Base-by-base conservation (phyloP, 73 alveolate species). In the Blepharisma stoltei region DNA sequence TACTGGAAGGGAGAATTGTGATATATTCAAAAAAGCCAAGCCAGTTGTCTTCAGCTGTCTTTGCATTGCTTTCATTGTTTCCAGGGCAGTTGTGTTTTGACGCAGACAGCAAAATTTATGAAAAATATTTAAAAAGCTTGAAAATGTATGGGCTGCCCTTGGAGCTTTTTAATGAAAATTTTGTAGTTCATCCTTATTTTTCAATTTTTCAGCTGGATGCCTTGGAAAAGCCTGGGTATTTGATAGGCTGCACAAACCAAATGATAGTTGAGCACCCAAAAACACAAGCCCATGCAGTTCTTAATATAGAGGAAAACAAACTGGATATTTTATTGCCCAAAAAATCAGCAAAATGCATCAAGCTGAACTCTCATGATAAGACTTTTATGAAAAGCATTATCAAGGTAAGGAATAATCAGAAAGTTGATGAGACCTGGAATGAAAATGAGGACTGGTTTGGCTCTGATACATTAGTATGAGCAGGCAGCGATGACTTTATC, bases 201-300 rank as follows among this genome's bases (percentile, higher is more conserved):
- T 60, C 73, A 9, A 60, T 60, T 20, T 60, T 60, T 60, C 73
- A 60, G 23, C 46, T 60, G 37, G 38, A n/a, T 14, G 73, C 14
- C 0, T 9, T 60, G 2, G 73, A 60, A 60, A 60, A 60, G 46
- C 38, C 49, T 25, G 73, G 49, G 3, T 60, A 60, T 60, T 25
- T 60, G 14, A 25, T 60, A 8, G 73, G 73, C 46, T 60, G 73
- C 73, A 60, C 73, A 60, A 60, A 60, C 5, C 46, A 20, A 60
- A 60, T 60, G 73, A 60, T 60, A 8, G 46, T 25, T 25, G 49
- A 60, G 45, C 73, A 60, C 23, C 73, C 73, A 0, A 14, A 38
- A 25, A 14, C 73, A 2, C 14, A 14, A 9, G 46, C 73, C 14
- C 73, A 60, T 60, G 73, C 73, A 20, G 73, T 60, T 8, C 18